Conservation (phyloP, 306 rosid genomes). For the Oxytropis ochrocephala region DNA sequence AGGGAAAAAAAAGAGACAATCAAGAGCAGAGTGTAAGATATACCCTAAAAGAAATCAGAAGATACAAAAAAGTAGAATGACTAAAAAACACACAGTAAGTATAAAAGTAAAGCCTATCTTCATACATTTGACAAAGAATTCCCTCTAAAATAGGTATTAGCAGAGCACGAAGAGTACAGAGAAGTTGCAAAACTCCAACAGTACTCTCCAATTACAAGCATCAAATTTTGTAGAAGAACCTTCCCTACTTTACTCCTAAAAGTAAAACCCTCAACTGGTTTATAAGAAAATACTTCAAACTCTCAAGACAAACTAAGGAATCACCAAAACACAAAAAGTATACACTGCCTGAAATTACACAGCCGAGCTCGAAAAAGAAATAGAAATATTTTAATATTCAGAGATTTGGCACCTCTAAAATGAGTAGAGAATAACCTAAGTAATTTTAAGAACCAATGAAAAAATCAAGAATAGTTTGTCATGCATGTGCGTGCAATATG, state of each 20-base stretch:
- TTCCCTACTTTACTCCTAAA: background rate
- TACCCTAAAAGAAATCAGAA: background rate
- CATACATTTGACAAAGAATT: background rate
- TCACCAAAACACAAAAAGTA: conserved; percentile 1
- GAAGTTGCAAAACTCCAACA: background rate
- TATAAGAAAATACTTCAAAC: conserved; percentile 2
- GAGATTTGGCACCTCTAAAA: too few relatives aligned
- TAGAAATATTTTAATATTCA: background rate
- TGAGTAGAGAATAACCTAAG: too few relatives aligned
- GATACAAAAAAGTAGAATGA: background rate
- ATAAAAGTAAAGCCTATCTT: background rate
- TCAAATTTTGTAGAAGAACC: background rate
- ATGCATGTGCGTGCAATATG: too few relatives aligned
- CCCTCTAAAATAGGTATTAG: too few relatives aligned
- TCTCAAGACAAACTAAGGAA: background rate
- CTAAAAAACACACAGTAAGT: background rate
- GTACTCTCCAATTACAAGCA: background rate
- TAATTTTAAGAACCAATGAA: too few relatives aligned
- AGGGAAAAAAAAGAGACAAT: background rate
- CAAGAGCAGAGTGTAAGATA: background rate
- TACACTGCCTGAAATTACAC: background rate
- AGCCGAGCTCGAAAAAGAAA: conserved; percentile 8
- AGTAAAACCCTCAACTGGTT: background rate
- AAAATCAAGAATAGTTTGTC: too few relatives aligned
- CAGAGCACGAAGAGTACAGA: too few relatives aligned